Evolutionary conservation across 73 alveolate genomes (phyloP).

Genomic region (Diophrys appendiculata): DNA sequence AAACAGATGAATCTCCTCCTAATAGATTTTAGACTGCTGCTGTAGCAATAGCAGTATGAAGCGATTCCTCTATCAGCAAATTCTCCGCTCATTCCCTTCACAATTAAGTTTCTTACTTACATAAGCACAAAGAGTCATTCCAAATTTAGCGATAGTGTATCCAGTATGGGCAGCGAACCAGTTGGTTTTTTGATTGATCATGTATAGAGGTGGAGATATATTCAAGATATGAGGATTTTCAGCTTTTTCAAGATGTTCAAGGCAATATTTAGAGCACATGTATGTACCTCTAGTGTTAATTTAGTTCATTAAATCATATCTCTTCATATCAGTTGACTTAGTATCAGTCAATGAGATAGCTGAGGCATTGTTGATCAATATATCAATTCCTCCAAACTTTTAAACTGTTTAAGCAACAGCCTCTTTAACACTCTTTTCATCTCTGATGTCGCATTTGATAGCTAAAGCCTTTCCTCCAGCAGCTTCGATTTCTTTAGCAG

Average conservation of each 20-base stretch:
- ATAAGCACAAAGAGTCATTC: conserved; percentile 77
- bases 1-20: conserved; percentile 83
- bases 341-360: conserved; percentile 72
- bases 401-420: conserved; percentile 80
- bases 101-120: no score
- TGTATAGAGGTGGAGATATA: conserved; percentile 77
- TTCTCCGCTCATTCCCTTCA: conserved; percentile 85
- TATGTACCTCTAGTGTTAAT: conserved; percentile 85
- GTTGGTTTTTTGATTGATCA: conserved; percentile 51
- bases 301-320: conserved; percentile 69
- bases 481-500: conserved; percentile 80
- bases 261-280: conserved; percentile 71
- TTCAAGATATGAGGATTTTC: conserved; percentile 83
- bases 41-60: conserved; percentile 82
- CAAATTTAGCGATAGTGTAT: conserved; percentile 79
- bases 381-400: conserved; percentile 86
- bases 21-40: conserved; percentile 73
- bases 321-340: conserved; percentile 71
- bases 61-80: conserved; percentile 75
- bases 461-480: conserved; percentile 87
- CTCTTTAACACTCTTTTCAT: conserved; percentile 72
- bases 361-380: conserved; percentile 84
- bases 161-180: conserved; percentile 81
- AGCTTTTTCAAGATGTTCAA: conserved; percentile 76
- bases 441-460: conserved; percentile 85